phyloP scores from a whole-genome alignment of 192 early-diverging fungal genomes.

The Coemansia sp. region DNA sequence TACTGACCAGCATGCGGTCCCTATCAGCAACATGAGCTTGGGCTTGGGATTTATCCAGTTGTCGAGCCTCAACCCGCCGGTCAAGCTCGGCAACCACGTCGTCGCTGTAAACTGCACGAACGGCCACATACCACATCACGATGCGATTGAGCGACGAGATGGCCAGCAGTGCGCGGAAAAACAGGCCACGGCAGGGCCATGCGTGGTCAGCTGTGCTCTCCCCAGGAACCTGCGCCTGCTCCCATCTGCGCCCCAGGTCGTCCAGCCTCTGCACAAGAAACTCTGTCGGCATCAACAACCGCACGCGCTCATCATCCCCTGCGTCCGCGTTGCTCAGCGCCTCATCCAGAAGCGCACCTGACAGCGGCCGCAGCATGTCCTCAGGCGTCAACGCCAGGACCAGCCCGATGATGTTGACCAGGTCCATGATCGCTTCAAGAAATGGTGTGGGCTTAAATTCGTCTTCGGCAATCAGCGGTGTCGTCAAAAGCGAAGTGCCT shows the following conservation, averaged over 20 bases:
- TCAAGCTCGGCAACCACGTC: conserved; percentile 29
- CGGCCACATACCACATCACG: conserved; percentile 36
- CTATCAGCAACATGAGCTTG: too few relatives aligned
- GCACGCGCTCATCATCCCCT: conserved; percentile 15
- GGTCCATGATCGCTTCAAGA: conserved; percentile 33
- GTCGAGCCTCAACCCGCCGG: conserved; percentile 2
- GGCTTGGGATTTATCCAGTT: background rate
- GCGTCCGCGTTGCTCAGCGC: conserved; percentile 1
- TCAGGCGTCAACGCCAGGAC: conserved; percentile 20
- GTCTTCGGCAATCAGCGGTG: conserved; percentile 44
- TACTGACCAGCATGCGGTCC: background rate
- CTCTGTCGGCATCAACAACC: conserved; percentile 24
- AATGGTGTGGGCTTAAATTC: conserved; percentile 48
- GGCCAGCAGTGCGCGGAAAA: conserved; percentile 35
- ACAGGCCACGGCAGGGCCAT: conserved; percentile 45
- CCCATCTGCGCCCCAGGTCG: conserved; percentile 30
- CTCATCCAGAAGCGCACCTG: conserved; percentile 16
- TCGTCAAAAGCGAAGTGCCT: conserved; percentile 10
- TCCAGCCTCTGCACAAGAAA: conserved; percentile 34
- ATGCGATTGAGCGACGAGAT: conserved; percentile 49
- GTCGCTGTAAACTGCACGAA: conserved; percentile 36
- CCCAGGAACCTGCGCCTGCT: conserved; percentile 11
- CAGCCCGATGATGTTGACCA: conserved; percentile 34
- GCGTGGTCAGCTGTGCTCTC: background rate
- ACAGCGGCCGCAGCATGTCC: conserved; percentile 39